Percentiles rank a stretch among this genome's conserved stretches.
These are phyloP conservation scores for Apiotrichum domesticum DNA, from an alignment of 1,284 basidiomycete genomes.

Conservation along the genomic window DNA sequence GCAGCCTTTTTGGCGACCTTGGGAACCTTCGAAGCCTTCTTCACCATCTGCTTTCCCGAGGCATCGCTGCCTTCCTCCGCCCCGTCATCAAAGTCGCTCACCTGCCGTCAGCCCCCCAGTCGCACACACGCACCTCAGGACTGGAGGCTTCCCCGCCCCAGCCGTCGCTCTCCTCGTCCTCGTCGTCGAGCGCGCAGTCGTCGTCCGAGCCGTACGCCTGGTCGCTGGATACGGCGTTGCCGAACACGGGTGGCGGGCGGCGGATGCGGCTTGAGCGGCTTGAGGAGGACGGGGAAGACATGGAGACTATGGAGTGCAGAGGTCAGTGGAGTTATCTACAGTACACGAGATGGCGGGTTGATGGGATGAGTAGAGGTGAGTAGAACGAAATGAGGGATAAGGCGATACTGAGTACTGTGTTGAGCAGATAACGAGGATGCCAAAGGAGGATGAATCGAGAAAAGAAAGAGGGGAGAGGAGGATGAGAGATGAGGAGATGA, in stretches of 20 bases:
- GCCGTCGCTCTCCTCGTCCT: slow-evolving; percentile 19
- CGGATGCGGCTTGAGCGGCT: slow-evolving; percentile 1
- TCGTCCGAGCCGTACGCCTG: slow-evolving; percentile 50
- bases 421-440: too few species aligned
- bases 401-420: too few species aligned
- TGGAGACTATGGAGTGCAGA: too few species aligned
- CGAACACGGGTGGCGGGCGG: background rate
- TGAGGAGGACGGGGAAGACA: background rate
- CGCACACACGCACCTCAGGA: slow-evolving; percentile 7
- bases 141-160: slow-evolving; percentile 14
- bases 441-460: background rate
- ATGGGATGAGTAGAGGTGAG: background rate
- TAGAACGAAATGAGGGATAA: too few species aligned
- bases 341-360: background rate
- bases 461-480: background rate
- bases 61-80: background rate
- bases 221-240: slow-evolving; percentile 2
- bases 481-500: background rate
- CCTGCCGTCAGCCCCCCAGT: background rate
- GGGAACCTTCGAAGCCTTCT: too few species aligned
- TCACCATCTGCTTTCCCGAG: too few species aligned
- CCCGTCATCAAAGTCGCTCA: slow-evolving; percentile 7
- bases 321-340: background rate
- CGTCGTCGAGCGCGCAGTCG: slow-evolving; percentile 11
- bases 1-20: too few species aligned